A percentile compares a stretch with the other conserved stretches of the same genome.
Evolutionary conservation across 106 monocot genomes (phyloP).

Genomic region (Dendrobium huoshanense): DNA sequence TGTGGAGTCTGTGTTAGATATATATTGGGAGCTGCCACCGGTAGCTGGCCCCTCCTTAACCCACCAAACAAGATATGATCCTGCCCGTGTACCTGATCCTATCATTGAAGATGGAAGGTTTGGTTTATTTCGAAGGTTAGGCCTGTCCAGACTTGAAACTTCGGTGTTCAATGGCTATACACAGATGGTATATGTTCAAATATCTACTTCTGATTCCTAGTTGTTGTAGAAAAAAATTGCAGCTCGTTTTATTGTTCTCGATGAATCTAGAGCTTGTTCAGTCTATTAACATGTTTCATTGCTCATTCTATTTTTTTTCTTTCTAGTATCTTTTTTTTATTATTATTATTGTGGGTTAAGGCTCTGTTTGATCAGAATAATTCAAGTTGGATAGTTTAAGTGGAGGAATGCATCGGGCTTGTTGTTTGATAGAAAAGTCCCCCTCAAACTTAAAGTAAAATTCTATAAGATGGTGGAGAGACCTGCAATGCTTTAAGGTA

Average conservation of each 20-base stretch:
- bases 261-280: neutral
- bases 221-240: neutral
- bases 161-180: constrained; percentile 78
- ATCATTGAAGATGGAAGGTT: constrained; percentile 58
- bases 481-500: no score
- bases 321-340: neutral
- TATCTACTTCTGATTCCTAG: constrained; percentile 28
- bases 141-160: constrained; percentile 36
- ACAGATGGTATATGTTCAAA: constrained; percentile 66
- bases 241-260: neutral
- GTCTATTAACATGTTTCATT: neutral
- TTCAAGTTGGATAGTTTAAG: no score
- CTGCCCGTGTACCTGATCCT: constrained; percentile 56
- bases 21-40: constrained; percentile 73
- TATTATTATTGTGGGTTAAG: neutral
- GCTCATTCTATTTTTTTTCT: neutral
- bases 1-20: constrained; percentile 60
- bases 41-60: constrained; percentile 69
- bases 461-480: no score
- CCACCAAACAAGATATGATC: constrained; percentile 77
- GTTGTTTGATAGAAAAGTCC: no score
- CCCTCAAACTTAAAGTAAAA: no score
- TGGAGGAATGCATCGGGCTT: no score
- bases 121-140: constrained; percentile 44
- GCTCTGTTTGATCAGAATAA: no score